Percentiles rank a stretch among this genome's conserved stretches.
These are phyloP conservation scores for Leucoagaricus sp. DNA, from an alignment of 1,284 basidiomycete genomes.

Conservation along the genomic window DNA sequence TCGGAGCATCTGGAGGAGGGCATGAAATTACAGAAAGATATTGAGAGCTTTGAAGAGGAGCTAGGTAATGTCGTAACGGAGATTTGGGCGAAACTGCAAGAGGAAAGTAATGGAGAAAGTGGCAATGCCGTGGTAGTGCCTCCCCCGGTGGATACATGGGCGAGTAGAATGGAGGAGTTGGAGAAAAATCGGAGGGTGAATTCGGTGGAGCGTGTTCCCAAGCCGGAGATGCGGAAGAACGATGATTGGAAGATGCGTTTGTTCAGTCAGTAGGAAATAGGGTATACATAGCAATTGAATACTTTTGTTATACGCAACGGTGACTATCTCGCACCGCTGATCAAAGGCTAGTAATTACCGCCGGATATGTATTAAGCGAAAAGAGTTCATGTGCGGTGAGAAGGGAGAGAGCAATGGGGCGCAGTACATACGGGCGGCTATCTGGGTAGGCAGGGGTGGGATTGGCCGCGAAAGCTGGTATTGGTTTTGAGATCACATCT, in stretches of 20 bases:
- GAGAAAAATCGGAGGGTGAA: constrained; percentile 53
- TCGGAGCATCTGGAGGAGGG: constrained; percentile 62
- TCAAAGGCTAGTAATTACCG: neutral
- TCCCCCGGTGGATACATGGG: constrained; percentile 42
- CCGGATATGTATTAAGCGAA: neutral
- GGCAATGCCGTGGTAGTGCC: constrained; percentile 15
- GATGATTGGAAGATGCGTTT: constrained; percentile 53
- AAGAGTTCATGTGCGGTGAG: neutral
- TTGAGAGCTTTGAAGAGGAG: constrained; percentile 52
- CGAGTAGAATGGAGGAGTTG: constrained; percentile 58
- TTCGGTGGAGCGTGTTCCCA: constrained; percentile 57
- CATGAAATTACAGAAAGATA: constrained; percentile 51
- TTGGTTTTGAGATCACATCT: constrained; percentile 5
- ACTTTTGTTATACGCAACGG: neutral
- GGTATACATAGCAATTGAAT: too few species aligned
- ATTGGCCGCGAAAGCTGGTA: neutral
- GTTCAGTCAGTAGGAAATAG: constrained; percentile 23
- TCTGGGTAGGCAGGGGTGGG: neutral
- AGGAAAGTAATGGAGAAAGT: constrained; percentile 24
- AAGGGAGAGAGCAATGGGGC: neutral
- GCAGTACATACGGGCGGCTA: constrained; percentile 1
- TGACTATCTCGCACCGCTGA: neutral
- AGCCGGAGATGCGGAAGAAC: constrained; percentile 49
- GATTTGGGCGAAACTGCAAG: constrained; percentile 53
- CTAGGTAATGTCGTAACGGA: constrained; percentile 55